Evolutionary conservation across 2,329 filamentous ascomycete species (phyloP), one percentile per base, ranked within the genome.

Genomic region (Truncatella angustata): DNA sequence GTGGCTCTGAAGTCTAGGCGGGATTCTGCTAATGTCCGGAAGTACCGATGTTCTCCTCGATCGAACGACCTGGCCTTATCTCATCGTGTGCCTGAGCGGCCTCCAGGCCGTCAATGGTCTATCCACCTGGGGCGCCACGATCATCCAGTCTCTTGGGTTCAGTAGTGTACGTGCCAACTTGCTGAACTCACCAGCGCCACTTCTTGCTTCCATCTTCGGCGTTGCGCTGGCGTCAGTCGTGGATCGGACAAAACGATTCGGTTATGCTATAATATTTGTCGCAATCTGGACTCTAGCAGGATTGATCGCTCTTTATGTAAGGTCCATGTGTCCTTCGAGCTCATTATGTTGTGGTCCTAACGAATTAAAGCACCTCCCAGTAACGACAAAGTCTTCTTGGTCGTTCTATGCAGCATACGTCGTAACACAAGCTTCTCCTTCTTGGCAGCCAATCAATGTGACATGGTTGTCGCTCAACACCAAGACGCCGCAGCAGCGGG

Each of bases 341-440:
- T 14, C 28, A 32, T 32, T 32, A 32, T 14, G 14, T 9, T 32
- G 14, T 14, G 7, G 26, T 7, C 28, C 7, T 2, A 32, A 14
- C 7, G n/a, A n/a, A n/a, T 14, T 24, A 32, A 48, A 58, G 56
- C 48, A 56, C 18, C 53, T 60, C 2, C 56, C 55, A 6, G 54
- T 60, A 34, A 55, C 50, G 34, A 54, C 56, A 7, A 34, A 58
- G 24, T 55, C 55, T 21, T 58, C 58, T 16, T 58, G 58, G 56
- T 58, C 58, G 4, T 60, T 60, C 26, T 60, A 60, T 32, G 58
- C 58, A 6, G 58, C 56, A 20, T 60, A 58, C 32, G 42, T 58
- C 20, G 54, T 60, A 21, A 60, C 58, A 6, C 46, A 52, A 18
- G 54, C 56, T 21, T 50, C 58, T 14, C 58, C 58, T 54, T 58